Evolutionary conservation across 495 filamentous ascomycete species (phyloP), one percentile per base, ranked within the genome.

Genomic region (Xylaria intraflava): DNA sequence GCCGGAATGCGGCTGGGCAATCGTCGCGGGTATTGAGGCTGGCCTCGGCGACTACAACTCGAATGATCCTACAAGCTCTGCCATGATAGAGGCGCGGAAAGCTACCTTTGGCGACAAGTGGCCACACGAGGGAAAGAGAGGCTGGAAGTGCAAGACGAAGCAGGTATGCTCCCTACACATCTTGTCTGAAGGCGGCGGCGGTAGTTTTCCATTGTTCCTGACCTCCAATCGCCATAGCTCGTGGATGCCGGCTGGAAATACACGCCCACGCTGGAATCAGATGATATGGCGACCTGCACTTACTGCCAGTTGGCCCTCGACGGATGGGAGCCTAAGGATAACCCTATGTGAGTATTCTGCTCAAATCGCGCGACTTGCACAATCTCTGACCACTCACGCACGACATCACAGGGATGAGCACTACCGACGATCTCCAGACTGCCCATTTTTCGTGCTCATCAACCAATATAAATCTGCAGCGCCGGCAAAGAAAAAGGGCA

Each of bases 181-280:
- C 24, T 31, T n/a, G 6, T 22, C 2, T 1, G 11, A 38, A 16
- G 17, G 3, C n/a, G 17, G 3, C 14, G 17, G 8, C 3, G 23
- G 14, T 36, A 33, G 44, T 17, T n/a, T 1, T 46, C 17, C 30
- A 26, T 16, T 42, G 35, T 22, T 16, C 27, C 41, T 33, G 39
- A 44, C 51, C 4, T 69, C 72, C 56, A 72, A 49, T 27, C 20
- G 35, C 9, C 40, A 36, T 58, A 96, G 90, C 88, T 96, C 78
- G 86, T 87, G 36, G 86, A 89, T 50, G 88, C 87, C 6, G 93
- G 93, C 14, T 98, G 91, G 89, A 89, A 87, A 65, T 96, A 91
- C 68, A 90, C 88, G 30, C 93, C 93, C 0, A 88, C 77, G 1
- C 73, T 78, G 30, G 90, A 91, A 30, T 85, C 81, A 24, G 80